phyloP scores from a whole-genome alignment of 2,329 filamentous ascomycete genomes.

The Aspergillus persii region DNA sequence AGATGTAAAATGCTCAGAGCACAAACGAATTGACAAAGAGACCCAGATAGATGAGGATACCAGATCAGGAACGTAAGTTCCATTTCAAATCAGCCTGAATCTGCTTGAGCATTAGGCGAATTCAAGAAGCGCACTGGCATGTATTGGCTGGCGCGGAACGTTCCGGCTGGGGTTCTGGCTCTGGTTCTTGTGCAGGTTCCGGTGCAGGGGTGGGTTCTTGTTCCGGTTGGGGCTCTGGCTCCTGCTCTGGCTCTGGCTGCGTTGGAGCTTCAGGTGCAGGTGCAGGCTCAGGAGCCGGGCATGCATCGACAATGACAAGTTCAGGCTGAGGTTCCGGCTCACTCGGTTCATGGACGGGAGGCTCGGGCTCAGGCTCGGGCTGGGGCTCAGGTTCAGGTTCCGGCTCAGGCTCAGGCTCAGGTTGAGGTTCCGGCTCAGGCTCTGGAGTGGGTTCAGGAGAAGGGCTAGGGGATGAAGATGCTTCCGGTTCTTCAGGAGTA shows the following conservation, averaged over 20 bases:
- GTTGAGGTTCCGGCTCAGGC: neutral
- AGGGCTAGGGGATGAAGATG: constrained; percentile 1
- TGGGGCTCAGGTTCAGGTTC: neutral
- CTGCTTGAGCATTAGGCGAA: too few species aligned
- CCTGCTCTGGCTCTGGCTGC: neutral
- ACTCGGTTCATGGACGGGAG: neutral
- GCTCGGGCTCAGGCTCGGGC: neutral
- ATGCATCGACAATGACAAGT: neutral
- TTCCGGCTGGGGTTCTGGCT: constrained; percentile 9
- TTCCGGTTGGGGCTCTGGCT: constrained; percentile 1
- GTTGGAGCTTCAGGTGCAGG: neutral
- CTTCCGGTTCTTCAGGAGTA: neutral
- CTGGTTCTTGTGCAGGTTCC: constrained; percentile 6
- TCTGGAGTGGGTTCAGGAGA: neutral
- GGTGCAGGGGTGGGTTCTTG: constrained; percentile 4
- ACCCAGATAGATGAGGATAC: neutral
- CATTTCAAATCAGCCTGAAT: too few species aligned
- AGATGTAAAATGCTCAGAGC: too few species aligned
- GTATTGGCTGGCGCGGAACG: constrained; percentile 2
- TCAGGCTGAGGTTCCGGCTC: constrained; percentile 1
- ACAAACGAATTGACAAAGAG: neutral
- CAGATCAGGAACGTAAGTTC: too few species aligned
- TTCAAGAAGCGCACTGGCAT: constrained; percentile 6
- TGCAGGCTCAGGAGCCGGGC: constrained; percentile 3
- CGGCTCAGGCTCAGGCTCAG: neutral